Evolutionary conservation across 192 early-diverging fungal species (phyloP).

Genomic region (Nowakowskiella sp.): DNA sequence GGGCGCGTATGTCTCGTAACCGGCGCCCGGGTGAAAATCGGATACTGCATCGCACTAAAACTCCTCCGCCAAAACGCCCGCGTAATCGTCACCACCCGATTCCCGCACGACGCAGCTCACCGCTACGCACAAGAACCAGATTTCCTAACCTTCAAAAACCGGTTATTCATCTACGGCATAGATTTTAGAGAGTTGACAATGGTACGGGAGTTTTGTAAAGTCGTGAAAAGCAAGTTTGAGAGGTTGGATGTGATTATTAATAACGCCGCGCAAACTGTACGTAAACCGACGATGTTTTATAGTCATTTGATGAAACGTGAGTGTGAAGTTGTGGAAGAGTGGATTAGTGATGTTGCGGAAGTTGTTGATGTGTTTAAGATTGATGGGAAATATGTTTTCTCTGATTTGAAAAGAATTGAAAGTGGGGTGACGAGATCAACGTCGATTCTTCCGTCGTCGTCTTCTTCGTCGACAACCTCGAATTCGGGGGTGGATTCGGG

Average conservation of each 20-base stretch:
- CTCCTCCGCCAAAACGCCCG: slow-evolving; percentile 45
- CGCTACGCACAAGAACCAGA: slow-evolving; percentile 43
- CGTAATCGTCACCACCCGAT: slow-evolving; percentile 46
- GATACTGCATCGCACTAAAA: slow-evolving; percentile 46
- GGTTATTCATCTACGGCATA: slow-evolving; percentile 40
- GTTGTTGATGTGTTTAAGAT: slow-evolving; percentile 37
- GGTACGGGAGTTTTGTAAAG: slow-evolving; percentile 40
- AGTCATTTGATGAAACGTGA: slow-evolving; percentile 43
- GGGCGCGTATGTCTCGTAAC: slow-evolving; percentile 47
- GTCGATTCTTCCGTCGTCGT: too few relatives aligned
- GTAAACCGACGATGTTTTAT: slow-evolving; percentile 48
- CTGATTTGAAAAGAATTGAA: not conserved
- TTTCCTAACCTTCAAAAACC: slow-evolving; percentile 20
- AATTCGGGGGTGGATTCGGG: not conserved
- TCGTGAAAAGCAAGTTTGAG: slow-evolving; percentile 31
- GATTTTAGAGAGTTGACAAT: slow-evolving; percentile 48
- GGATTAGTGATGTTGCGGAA: slow-evolving; percentile 17
- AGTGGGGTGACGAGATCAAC: too few relatives aligned
- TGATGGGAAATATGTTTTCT: slow-evolving; percentile 6
- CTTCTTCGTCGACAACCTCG: slow-evolving; percentile 3
- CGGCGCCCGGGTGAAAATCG: slow-evolving; percentile 50
- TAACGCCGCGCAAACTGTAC: slow-evolving; percentile 54
- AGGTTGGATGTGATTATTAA: slow-evolving; percentile 48
- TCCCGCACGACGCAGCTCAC: slow-evolving; percentile 43
- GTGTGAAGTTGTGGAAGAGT: slow-evolving; percentile 9